Evolutionary conservation across 352 stramenopile genomes (phyloP).

Genomic region (Pythium coloratum): DNA sequence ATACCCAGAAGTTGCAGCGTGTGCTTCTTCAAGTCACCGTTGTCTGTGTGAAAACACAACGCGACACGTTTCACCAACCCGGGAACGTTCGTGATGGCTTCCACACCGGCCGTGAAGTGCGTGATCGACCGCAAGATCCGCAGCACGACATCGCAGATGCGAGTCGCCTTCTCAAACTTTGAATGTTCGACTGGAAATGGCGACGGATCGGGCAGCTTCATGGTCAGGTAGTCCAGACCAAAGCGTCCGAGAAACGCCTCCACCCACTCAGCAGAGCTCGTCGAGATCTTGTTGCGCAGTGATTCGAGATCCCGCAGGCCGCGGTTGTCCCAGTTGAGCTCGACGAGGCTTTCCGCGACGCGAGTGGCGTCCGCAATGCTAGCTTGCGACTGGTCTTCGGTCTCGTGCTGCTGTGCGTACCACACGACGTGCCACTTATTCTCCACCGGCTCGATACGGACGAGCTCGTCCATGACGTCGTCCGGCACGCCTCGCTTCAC

Average conservation of each 20-base stretch:
- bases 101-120: slow-evolving; percentile 76
- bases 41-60: slow-evolving; percentile 85
- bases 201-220: slow-evolving; percentile 83
- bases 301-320: slow-evolving; percentile 72
- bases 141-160: slow-evolving; percentile 74
- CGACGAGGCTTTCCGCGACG: slow-evolving; percentile 73
- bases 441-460: slow-evolving; percentile 79
- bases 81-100: slow-evolving; percentile 79
- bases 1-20: slow-evolving; percentile 82
- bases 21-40: slow-evolving; percentile 80
- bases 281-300: slow-evolving; percentile 68
- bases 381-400: slow-evolving; percentile 61
- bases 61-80: slow-evolving; percentile 79
- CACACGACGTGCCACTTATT: slow-evolving; percentile 88
- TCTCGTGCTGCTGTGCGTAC: slow-evolving; percentile 83
- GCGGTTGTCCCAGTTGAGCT: slow-evolving; percentile 84
- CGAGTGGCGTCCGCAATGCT: slow-evolving; percentile 60
- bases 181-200: slow-evolving; percentile 77
- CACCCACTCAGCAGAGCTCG: slow-evolving; percentile 73
- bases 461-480: slow-evolving; percentile 83
- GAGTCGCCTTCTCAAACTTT: slow-evolving; percentile 79
- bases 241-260: slow-evolving; percentile 75
- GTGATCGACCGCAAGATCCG: slow-evolving; percentile 76
- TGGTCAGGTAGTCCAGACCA: slow-evolving; percentile 81
- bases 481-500: slow-evolving; percentile 78